These are phyloP conservation scores for Populus tomentosa DNA, from an alignment of 441 rosid species.

Conservation along the genomic window DNA sequence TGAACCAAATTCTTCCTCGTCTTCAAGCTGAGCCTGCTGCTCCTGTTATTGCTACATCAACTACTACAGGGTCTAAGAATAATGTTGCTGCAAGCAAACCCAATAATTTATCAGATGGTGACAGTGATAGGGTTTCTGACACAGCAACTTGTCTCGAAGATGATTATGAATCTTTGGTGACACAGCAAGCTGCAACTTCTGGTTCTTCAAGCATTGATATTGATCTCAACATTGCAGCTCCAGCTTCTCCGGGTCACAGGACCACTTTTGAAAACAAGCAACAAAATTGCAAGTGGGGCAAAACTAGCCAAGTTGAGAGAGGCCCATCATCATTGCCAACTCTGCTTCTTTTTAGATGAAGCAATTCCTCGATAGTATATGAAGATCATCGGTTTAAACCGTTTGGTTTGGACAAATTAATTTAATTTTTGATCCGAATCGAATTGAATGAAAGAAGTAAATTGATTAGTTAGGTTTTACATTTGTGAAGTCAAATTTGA, in stretches of 20 bases:
- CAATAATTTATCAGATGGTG: not conserved
- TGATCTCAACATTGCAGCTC: constrained; percentile 32
- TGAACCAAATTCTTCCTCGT: constrained; percentile 25
- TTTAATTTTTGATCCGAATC: no score
- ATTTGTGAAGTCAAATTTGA: no score
- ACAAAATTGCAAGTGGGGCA: not conserved
- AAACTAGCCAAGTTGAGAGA: not conserved
- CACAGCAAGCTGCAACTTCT: not conserved
- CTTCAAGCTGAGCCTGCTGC: constrained; percentile 10
- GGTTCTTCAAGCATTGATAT: constrained; percentile 29
- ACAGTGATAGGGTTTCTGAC: constrained; percentile 22
- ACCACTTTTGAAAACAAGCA: constrained; percentile 2
- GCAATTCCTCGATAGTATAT: not conserved
- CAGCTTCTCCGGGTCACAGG: constrained; percentile 2
- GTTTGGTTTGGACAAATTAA: no score
- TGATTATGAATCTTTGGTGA: constrained; percentile 14
- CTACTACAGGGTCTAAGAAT: not conserved
- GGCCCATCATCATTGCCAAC: constrained; percentile 15
- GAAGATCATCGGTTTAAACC: no score
- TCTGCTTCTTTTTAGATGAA: constrained; percentile 30
- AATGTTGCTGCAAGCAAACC: not conserved
- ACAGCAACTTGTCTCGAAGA: constrained; percentile 30
- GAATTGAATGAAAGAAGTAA: no score
- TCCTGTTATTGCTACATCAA: constrained; percentile 6
- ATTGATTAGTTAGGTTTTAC: no score